Evolutionary conservation across 2,329 filamentous ascomycete species (phyloP).

Genomic region (Domatiomyces globalis): DNA sequence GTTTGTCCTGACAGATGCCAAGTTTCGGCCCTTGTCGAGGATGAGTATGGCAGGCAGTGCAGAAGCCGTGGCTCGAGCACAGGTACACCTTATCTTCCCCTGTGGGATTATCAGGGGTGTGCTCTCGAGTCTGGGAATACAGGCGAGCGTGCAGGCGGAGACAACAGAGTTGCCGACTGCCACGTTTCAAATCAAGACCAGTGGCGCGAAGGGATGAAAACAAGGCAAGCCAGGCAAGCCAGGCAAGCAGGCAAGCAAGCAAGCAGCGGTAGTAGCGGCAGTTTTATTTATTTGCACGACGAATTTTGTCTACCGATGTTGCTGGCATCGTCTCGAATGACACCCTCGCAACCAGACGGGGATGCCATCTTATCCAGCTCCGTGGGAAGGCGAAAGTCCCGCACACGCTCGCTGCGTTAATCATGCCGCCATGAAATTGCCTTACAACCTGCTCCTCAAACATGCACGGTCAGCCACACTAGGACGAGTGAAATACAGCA

Average conservation of each 20-base stretch:
- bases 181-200: conserved; percentile 88
- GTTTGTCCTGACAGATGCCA: conserved; percentile 87
- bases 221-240: background rate
- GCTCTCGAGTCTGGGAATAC: conserved; percentile 81
- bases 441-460: conserved; percentile 13
- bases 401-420: background rate
- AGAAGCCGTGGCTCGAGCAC: conserved; percentile 58
- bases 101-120: conserved; percentile 84
- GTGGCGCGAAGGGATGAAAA: conserved; percentile 1
- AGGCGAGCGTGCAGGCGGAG: conserved; percentile 82
- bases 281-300: background rate
- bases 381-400: background rate
- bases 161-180: conserved; percentile 73
- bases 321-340: background rate
- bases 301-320: background rate
- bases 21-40: conserved; percentile 72
- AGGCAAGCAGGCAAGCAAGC: background rate
- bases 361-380: too few relatives aligned
- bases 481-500: background rate
- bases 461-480: background rate
- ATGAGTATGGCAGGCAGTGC: conserved; percentile 75
- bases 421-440: background rate
- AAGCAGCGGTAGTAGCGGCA: background rate
- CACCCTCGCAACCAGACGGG: background rate
- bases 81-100: conserved; percentile 76